A percentile compares a stretch with the other conserved stretches of the same genome.
Conservation (phyloP, 768 basidiomycete genomes). For the Lactarius deliciosus region DNA sequence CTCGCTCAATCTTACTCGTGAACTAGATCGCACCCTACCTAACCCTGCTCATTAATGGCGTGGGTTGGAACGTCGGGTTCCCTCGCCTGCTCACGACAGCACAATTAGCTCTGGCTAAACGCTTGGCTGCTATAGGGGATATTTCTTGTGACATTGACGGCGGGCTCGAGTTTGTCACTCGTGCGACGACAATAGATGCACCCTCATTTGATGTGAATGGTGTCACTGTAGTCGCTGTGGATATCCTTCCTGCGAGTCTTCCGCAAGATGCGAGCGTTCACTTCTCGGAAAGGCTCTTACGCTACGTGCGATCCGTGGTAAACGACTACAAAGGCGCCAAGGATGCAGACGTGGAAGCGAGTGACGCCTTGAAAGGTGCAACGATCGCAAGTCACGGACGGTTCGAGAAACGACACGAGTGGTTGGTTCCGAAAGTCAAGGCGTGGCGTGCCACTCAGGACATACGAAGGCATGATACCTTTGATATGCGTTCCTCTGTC, state of each 20-base stretch:
- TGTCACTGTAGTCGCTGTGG: slow-evolving; percentile 84
- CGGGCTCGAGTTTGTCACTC: slow-evolving; percentile 78
- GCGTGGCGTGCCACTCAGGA: slow-evolving; percentile 37
- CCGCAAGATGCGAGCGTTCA: slow-evolving; percentile 78
- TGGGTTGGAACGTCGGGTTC: slow-evolving; percentile 77
- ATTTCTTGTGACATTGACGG: slow-evolving; percentile 92
- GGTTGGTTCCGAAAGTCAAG: slow-evolving; percentile 57
- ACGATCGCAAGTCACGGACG: slow-evolving; percentile 64
- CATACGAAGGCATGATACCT: neutral
- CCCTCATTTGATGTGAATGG: slow-evolving; percentile 69
- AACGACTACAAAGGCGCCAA: slow-evolving; percentile 37
- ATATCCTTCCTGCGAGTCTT: slow-evolving; percentile 85
- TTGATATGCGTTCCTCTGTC: slow-evolving; percentile 1
- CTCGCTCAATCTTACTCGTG: slow-evolving; percentile 2
- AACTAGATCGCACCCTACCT: slow-evolving; percentile 79
- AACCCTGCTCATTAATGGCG: slow-evolving; percentile 82
- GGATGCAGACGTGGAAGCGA: slow-evolving; percentile 34
- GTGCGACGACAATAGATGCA: slow-evolving; percentile 71
- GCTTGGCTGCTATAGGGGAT: slow-evolving; percentile 77
- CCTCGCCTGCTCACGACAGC: slow-evolving; percentile 76
- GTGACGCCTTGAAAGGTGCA: slow-evolving; percentile 58
- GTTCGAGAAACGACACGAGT: slow-evolving; percentile 52
- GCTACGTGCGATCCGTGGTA: slow-evolving; percentile 65
- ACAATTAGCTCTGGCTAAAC: slow-evolving; percentile 48
- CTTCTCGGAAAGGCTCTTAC: slow-evolving; percentile 65